Evolutionary conservation across 129 eudicot species (phyloP), one percentile per base, ranked within the genome.

Genomic region (Flaveria sonorensis): DNA sequence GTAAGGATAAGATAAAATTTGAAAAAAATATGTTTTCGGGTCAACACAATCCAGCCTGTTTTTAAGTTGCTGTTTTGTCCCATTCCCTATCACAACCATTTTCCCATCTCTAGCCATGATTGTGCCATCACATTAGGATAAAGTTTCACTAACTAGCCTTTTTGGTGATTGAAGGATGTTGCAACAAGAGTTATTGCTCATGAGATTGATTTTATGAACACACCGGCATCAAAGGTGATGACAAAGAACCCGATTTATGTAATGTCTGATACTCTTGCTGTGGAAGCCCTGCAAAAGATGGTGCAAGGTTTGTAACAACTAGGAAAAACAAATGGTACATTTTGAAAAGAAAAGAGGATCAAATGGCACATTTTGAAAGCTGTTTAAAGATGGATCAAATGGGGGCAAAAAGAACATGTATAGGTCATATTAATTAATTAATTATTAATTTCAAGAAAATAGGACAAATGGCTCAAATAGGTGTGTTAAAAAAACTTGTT

Each of bases 281-380:
- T 90, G 39, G 98, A 90, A 79, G 98, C 98, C 72, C 80, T 93
- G 77, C 98, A 93, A 77, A 93, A 93, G 76, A 93, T 93, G 98
- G 98, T 93, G 24, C 96, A 88, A 93, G 98, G 98, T 92, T 43
- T 19, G 80, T 60, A 62, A 42, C 39, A 45, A 45, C 48, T 45
- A 45, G 48, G 13, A 23, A 48, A 6, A 14, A 48, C 16, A 13
- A 48, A 12, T 4, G 1, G 16, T 6, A 36, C 40, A 36, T 36
- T 36, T 32, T 2, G 18, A 1, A 11, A 15, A 15, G 0, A 3
- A 48, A 11, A 48, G 10, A 2, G 53, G 53, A 7, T 48, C 18
- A 48, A 48, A 2, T 48, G 6, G 53, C 6, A 14, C n/a, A 13
- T 13, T 14, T 48, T 48, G 3, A 45, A 45, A 45, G 1, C n/a